Conservation (phyloP, 352 stramenopile species). For the Pelagophyceae sp. region DNA sequence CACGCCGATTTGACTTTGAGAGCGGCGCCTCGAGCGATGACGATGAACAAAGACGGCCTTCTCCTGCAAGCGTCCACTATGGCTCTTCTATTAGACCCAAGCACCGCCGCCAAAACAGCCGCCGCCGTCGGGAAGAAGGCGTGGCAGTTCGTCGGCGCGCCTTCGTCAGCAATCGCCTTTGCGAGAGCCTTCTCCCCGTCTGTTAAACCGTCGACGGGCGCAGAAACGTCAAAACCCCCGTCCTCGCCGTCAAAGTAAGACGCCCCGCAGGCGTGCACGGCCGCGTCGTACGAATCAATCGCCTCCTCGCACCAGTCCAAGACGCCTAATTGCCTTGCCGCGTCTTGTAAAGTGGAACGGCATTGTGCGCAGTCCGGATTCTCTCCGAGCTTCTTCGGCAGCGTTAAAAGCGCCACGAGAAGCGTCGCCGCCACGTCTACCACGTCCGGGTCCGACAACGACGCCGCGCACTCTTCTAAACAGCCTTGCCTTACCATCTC, state of each 20-base stretch:
- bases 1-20: not conserved
- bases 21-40: not conserved
- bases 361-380: not conserved
- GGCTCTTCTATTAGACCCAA: not conserved
- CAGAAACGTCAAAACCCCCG: not conserved
- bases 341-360: not conserved
- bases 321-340: not conserved
- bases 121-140: not conserved
- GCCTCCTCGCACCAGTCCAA: conserved; percentile 5
- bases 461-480: conserved; percentile 6
- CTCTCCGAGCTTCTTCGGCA: not conserved
- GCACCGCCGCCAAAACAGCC: not conserved
- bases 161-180: not conserved
- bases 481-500: conserved; percentile 2
- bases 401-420: not conserved
- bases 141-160: not conserved
- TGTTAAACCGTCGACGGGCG: not conserved
- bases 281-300: not conserved
- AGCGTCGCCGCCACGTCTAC: not conserved
- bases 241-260: not conserved
- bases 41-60: not conserved
- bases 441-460: not conserved
- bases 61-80: not conserved
- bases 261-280: not conserved
- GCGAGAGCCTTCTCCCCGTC: not conserved